Conservation (phyloP, 495 filamentous ascomycete genomes). For the Talaromyces wortmannii region DNA sequence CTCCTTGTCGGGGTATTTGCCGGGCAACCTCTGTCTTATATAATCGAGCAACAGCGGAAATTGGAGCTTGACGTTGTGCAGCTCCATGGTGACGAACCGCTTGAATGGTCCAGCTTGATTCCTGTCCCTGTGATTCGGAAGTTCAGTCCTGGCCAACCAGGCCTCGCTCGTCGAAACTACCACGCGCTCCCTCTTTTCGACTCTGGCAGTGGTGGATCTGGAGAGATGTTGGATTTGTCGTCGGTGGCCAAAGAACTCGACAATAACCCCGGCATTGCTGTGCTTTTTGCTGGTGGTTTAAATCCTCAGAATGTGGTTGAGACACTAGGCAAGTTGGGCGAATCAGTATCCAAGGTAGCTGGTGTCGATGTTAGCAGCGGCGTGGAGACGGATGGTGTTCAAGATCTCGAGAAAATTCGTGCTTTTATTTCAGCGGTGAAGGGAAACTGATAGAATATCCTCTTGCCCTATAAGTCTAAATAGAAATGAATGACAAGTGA, state of each 20-base stretch:
- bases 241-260: conserved; percentile 55
- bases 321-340: conserved; percentile 50
- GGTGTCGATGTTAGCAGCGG: conserved; percentile 93
- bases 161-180: conserved; percentile 67
- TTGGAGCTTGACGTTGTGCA: conserved; percentile 87
- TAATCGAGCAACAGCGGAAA: conserved; percentile 66
- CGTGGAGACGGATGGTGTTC: conserved; percentile 76
- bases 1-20: conserved; percentile 91
- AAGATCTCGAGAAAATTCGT: conserved; percentile 76
- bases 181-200: conserved; percentile 81
- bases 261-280: conserved; percentile 54
- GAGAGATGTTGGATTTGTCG: conserved; percentile 62
- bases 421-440: conserved; percentile 75
- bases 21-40: conserved; percentile 76
- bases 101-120: conserved; percentile 83
- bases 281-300: conserved; percentile 81
- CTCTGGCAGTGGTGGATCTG: conserved; percentile 75
- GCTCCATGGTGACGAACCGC: conserved; percentile 82
- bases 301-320: conserved; percentile 65
- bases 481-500: not conserved
- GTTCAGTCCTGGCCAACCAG: conserved; percentile 66
- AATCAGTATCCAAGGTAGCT: conserved; percentile 51
- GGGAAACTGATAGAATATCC: conserved; percentile 12
- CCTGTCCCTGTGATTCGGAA: conserved; percentile 85
- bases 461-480: not conserved